phyloP scores from a whole-genome alignment of 768 basidiomycete species.

The Suillus decipiens region DNA sequence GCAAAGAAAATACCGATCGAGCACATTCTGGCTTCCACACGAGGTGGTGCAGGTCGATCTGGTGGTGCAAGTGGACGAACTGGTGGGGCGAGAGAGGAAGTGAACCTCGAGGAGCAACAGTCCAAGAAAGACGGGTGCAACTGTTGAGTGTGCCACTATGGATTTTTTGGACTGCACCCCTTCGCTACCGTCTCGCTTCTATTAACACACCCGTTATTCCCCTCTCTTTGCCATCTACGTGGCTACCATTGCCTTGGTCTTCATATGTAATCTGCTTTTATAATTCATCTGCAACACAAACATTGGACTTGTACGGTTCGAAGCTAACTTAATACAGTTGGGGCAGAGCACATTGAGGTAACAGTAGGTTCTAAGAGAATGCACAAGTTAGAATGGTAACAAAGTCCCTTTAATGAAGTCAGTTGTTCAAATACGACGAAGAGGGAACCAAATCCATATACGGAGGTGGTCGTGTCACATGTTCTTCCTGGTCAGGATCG shows the following conservation, averaged over 20 bases:
- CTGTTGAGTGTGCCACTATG: constrained; percentile 52
- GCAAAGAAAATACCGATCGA: constrained; percentile 92
- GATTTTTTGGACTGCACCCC: constrained; percentile 12
- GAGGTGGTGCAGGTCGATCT: constrained; percentile 63
- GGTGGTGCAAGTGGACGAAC: constrained; percentile 56
- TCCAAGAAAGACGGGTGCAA: constrained; percentile 79
- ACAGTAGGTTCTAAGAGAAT: not conserved
- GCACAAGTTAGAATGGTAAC: not conserved
- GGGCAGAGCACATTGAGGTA: not conserved
- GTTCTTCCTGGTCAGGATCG: constrained; percentile 48
- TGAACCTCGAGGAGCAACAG: constrained; percentile 71
- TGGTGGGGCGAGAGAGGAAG: constrained; percentile 51
- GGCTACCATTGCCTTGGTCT: constrained; percentile 22
- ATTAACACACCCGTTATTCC: constrained; percentile 4
- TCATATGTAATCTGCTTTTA: constrained; percentile 29
- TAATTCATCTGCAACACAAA: constrained; percentile 26
- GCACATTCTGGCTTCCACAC: constrained; percentile 85
- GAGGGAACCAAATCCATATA: constrained; percentile 52
- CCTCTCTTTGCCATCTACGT: constrained; percentile 22
- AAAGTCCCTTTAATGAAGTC: not conserved
- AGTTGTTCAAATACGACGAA: constrained; percentile 16
- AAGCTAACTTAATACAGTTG: constrained; percentile 10
- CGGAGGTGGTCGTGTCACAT: constrained; percentile 59
- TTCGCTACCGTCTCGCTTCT: constrained; percentile 9
- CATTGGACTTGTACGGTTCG: constrained; percentile 13